phyloP scores from a whole-genome alignment of 139 green algal genomes.

The Edaphochlamys debaryana region DNA sequence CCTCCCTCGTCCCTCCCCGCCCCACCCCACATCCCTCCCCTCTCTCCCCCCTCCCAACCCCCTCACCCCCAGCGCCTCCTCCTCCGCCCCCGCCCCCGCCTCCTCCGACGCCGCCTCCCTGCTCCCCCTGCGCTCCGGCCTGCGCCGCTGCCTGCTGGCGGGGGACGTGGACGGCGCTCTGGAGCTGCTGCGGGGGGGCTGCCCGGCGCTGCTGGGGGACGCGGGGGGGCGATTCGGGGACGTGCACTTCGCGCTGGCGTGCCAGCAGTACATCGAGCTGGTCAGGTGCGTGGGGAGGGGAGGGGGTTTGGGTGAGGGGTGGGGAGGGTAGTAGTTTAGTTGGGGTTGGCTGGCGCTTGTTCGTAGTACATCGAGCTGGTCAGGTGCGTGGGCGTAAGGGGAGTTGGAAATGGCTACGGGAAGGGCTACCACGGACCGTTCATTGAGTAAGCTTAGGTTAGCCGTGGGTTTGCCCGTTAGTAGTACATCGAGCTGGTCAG shows the following conservation, averaged over 20 bases:
- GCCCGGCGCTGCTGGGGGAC: conserved; percentile 48
- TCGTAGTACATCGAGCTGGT: conserved; percentile 86
- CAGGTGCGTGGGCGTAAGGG: conserved; percentile 45
- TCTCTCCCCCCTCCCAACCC: no score
- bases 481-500: conserved; percentile 85
- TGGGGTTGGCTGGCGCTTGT: no score
- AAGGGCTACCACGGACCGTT: no score
- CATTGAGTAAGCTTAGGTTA: no score
- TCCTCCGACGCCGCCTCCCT: neutral
- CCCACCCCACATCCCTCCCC: no score
- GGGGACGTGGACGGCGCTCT: conserved; percentile 59
- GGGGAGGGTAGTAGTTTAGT: neutral
- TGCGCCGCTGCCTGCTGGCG: conserved; percentile 51
- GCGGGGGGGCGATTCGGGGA: conserved; percentile 32
- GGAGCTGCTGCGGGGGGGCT: conserved; percentile 42
- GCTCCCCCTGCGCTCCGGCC: conserved; percentile 42
- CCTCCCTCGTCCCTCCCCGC: no score
- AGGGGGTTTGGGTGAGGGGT: neutral
- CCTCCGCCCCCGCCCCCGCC: no score
- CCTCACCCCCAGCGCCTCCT: no score
- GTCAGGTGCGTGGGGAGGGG: conserved; percentile 59
- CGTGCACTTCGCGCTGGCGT: conserved; percentile 72
- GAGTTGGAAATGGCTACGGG: no score
- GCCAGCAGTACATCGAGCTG: conserved; percentile 85
- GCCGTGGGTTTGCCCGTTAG: no score